A percentile compares a stretch with the other conserved stretches of the same genome.
Evolutionary conservation across 257 asterid genomes (phyloP).

Genomic region (Anisodus tanguticus): DNA sequence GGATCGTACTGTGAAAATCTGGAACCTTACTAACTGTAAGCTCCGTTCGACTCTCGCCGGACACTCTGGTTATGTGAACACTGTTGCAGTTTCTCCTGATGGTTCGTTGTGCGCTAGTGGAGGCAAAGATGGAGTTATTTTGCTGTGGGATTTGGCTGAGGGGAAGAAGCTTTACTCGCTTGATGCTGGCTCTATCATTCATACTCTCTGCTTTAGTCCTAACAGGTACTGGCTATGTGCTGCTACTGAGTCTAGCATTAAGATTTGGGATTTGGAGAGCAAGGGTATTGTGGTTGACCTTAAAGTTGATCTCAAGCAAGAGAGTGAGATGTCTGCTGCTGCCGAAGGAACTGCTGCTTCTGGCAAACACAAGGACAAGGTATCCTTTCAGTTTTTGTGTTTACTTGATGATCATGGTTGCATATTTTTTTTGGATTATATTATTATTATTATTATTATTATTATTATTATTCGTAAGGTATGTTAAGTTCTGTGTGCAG

Average conservation of each 20-base stretch:
- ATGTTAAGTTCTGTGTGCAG: too few relatives aligned
- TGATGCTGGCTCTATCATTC: constrained; percentile 72
- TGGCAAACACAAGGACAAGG: constrained; percentile 73
- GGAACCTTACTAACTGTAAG: constrained; percentile 76
- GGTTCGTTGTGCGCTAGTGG: constrained; percentile 88
- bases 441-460: too few relatives aligned
- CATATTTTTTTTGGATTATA: too few relatives aligned
- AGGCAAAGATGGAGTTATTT: constrained; percentile 76
- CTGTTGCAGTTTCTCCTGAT: constrained; percentile 80
- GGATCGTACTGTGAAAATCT: constrained; percentile 73
- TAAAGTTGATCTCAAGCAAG: constrained; percentile 67
- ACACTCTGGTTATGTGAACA: constrained; percentile 70
- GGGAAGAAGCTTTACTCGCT: constrained; percentile 72
- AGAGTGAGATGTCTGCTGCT: constrained; percentile 54
- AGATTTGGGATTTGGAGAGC: constrained; percentile 94
- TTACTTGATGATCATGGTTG: too few relatives aligned
- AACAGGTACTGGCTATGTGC: constrained; percentile 91
- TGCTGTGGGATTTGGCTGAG: constrained; percentile 83
- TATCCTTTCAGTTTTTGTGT: neutral
- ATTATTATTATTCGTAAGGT: too few relatives aligned
- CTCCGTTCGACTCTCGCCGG: constrained; percentile 57
- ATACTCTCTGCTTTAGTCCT: constrained; percentile 78
- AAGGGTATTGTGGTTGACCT: constrained; percentile 72
- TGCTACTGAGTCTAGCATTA: constrained; percentile 70
- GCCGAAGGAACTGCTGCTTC: constrained; percentile 37